Conservation (phyloP, 129 eudicot species). For the Dittrichia graveolens region DNA sequence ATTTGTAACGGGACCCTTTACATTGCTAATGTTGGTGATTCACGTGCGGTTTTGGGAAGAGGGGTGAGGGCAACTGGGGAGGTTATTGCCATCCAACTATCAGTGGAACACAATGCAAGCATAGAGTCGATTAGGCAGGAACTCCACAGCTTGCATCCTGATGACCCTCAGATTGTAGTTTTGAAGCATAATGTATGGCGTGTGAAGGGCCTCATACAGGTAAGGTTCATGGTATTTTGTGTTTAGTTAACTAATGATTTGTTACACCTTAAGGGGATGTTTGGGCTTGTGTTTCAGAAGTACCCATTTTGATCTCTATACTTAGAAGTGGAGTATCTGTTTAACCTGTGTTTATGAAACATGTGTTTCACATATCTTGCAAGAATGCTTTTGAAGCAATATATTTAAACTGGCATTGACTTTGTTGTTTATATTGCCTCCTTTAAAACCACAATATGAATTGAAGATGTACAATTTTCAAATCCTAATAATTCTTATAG, state of each 20-base stretch:
- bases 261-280: too few relatives aligned
- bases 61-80: constrained; percentile 66
- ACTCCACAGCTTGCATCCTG: constrained; percentile 67
- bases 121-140: constrained; percentile 73
- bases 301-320: too few relatives aligned
- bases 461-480: too few relatives aligned
- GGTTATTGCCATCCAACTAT: constrained; percentile 67
- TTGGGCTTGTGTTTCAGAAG: too few relatives aligned
- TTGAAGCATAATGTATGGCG: constrained; percentile 86
- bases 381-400: too few relatives aligned
- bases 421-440: too few relatives aligned
- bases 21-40: constrained; percentile 77
- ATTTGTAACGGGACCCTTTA: constrained; percentile 63
- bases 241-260: neutral
- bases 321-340: too few relatives aligned
- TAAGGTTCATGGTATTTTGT: constrained; percentile 16
- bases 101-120: constrained; percentile 74
- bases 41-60: constrained; percentile 79
- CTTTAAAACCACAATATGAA: too few relatives aligned
- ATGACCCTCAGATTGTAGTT: constrained; percentile 69
- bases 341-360: too few relatives aligned
- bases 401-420: too few relatives aligned
- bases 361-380: too few relatives aligned
- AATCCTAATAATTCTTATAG: too few relatives aligned
- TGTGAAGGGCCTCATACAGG: constrained; percentile 82